phyloP scores from a whole-genome alignment of 2,329 filamentous ascomycete genomes.

The Verruconis gallopava region DNA sequence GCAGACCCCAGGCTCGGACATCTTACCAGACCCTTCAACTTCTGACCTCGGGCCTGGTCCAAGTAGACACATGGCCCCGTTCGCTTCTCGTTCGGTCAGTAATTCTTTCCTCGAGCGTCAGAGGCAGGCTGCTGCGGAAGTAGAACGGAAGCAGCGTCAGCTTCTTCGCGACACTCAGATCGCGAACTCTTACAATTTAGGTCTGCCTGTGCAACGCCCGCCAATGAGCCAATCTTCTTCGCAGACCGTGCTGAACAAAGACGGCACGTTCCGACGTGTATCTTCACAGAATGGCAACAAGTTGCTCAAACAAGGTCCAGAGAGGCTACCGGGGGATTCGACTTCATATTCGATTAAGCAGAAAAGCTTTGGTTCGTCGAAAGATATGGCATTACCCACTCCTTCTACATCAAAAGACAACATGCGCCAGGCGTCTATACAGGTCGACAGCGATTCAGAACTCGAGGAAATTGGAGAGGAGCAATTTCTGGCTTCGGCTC shows the following conservation, averaged over 20 bases:
- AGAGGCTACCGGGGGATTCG: neutral
- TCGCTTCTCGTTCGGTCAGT: too few species aligned
- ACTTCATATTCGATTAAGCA: neutral
- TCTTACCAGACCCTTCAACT: neutral
- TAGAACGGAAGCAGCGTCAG: neutral
- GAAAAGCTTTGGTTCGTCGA: neutral
- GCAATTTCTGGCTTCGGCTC: neutral
- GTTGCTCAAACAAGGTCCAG: neutral
- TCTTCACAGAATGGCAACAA: neutral
- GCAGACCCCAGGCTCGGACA: neutral
- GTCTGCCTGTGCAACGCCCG: neutral
- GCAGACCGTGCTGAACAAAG: constrained; percentile 1
- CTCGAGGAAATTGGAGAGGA: constrained; percentile 2
- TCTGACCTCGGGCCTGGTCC: neutral
- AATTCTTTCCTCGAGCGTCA: constrained; percentile 1
- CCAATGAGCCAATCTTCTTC: neutral
- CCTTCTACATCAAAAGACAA: neutral
- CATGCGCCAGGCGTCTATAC: too few species aligned
- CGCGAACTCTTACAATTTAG: neutral
- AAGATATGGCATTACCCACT: neutral
- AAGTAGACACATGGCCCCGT: too few species aligned
- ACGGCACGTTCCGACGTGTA: constrained; percentile 1
- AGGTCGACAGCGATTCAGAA: constrained; percentile 6
- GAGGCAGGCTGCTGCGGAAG: neutral
- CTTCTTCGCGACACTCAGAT: constrained; percentile 1